Evolutionary conservation across 305 asterid genomes (phyloP).

Genomic region (Fraxinus sp.): DNA sequence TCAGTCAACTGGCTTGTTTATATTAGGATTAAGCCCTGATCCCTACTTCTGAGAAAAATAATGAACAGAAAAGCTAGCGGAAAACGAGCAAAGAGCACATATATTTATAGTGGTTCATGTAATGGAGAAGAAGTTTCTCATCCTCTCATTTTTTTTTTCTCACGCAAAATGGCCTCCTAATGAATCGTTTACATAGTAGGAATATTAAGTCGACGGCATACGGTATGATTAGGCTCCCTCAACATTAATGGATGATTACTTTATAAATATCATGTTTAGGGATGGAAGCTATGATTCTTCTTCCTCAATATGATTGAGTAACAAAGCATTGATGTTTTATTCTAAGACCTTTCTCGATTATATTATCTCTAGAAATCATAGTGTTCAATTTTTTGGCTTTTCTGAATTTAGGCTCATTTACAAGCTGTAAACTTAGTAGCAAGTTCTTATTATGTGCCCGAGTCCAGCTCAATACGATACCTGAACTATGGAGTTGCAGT

Average conservation of each 20-base stretch:
- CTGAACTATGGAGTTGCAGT: slow-evolving; percentile 72
- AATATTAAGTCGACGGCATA: not conserved
- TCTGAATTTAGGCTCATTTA: slow-evolving; percentile 47
- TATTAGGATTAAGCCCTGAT: not conserved
- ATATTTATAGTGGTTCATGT: not conserved
- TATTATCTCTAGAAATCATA: not conserved
- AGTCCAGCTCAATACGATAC: slow-evolving; percentile 36
- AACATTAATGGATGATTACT: not conserved
- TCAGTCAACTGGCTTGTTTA: not conserved
- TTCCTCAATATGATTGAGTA: not conserved
- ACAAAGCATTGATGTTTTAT: not conserved
- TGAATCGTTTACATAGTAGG: not conserved
- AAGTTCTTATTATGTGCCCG: slow-evolving; percentile 59
- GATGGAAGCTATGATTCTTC: not conserved
- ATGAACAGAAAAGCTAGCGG: not conserved
- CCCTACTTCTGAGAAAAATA: not conserved
- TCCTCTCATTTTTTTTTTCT: not conserved
- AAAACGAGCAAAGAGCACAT: not conserved
- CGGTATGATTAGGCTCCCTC: not conserved
- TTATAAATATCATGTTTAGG: not conserved
- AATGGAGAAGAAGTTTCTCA: not conserved
- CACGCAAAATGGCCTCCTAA: not conserved
- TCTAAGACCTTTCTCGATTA: not conserved
- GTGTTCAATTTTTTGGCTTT: not conserved
- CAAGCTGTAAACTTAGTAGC: slow-evolving; percentile 50